Percentiles rank a stretch among this genome's conserved stretches.
These are phyloP conservation scores for Thielaviopsis ethacetica DNA, from an alignment of 2,329 filamentous ascomycete species.

Conservation along the genomic window DNA sequence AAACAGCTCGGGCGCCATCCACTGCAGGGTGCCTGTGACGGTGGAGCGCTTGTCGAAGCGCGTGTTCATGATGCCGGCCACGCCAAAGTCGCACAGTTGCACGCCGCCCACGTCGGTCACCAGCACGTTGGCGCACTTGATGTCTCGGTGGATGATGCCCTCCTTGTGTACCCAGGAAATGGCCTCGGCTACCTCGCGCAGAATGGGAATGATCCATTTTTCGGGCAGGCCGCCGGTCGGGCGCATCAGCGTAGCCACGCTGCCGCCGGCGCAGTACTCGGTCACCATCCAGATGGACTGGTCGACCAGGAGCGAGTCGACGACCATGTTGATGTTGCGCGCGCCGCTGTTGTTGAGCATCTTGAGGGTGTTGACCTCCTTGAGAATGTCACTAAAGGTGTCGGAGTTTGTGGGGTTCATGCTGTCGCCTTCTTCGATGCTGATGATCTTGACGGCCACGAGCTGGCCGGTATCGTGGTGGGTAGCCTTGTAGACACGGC, in stretches of 20 bases:
- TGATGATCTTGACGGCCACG: conserved; percentile 58
- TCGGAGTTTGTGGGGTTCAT: conserved; percentile 37
- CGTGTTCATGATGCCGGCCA: conserved; percentile 46
- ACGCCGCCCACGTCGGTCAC: conserved; percentile 46
- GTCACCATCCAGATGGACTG: conserved; percentile 53
- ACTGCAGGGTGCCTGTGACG: conserved; percentile 50
- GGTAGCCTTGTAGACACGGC: conserved; percentile 45
- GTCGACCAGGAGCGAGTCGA: conserved; percentile 46
- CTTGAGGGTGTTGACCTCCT: conserved; percentile 37
- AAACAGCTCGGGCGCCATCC: conserved; percentile 52
- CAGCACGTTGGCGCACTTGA: conserved; percentile 46
- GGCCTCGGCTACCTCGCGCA: conserved; percentile 31
- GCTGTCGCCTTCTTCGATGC: conserved; percentile 54
- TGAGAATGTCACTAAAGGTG: conserved; percentile 34
- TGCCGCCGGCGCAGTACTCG: conserved; percentile 52
- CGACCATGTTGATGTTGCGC: conserved; percentile 47
- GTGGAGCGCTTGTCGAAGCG: conserved; percentile 46
- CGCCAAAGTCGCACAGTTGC: conserved; percentile 52
- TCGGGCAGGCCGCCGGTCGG: conserved; percentile 32
- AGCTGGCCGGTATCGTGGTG: conserved; percentile 24
- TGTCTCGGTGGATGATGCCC: conserved; percentile 35
- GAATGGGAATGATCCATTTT: conserved; percentile 34
- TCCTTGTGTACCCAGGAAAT: conserved; percentile 33
- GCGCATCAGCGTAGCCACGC: conserved; percentile 40
- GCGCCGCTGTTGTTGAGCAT: conserved; percentile 44